Evolutionary conservation across 2,329 filamentous ascomycete species (phyloP), one percentile per base, ranked within the genome.

Genomic region (Trichoderma koningii): DNA sequence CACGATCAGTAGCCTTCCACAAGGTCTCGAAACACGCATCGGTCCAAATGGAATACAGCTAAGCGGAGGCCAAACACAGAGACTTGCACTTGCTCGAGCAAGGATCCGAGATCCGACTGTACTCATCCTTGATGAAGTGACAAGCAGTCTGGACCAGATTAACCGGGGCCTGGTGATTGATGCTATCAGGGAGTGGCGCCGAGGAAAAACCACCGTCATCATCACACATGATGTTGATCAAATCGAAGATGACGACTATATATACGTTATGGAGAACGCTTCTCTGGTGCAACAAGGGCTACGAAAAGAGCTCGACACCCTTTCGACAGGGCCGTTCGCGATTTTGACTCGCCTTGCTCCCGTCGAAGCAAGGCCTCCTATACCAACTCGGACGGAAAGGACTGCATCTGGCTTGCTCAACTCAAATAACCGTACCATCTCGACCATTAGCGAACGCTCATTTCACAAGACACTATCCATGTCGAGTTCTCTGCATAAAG

Each of bases 201-300:
- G 78, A 42, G 89, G 85, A 0, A 95, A 91, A 74, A 97, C 93
- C 0, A 98, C 94, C 0, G 91, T 98, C 59, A 87, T 98, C 69
- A 94, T 98, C 70, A 97, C 95, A 0, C 94, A 98, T 72, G 92
- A 98, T 68, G 84, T 95, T 38, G 84, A 86, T 0, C 90, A 94
- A 69, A 94, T 98, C 10, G 75, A 78, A 5, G 78, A 86, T 0
- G 75, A 87, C 0, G 93, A 98, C 68, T 93, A 89, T 67, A 84
- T 96, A 0, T 96, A 93, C 69, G 84, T 97, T 12, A 79, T 98
- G 73, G 89, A 94, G 38, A 77, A 87, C 12, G 89, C 91, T 0
- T 74, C 73, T 0, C 79, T 97, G 0, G 83, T 89, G 0, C 86
- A 93, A 70, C 81, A 90, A 69, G 94, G 93, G 0, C 84, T 85